Evolutionary conservation across 306 rosid species (phyloP).

Genomic region (Alnus glutinosa): DNA sequence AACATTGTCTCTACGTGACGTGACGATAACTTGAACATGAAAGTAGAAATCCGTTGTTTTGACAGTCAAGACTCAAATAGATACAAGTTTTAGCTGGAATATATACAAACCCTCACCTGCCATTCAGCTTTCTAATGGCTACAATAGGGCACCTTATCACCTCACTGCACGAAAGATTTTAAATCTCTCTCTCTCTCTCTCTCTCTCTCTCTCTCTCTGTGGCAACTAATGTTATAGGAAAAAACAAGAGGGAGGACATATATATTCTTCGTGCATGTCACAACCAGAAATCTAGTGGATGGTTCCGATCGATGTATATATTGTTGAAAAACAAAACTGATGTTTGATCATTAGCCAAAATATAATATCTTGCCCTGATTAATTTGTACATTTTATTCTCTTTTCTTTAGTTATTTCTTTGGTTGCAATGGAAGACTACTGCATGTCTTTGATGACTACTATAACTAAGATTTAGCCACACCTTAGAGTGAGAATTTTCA

Average conservation of each 20-base stretch:
- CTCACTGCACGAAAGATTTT: conserved; percentile 22
- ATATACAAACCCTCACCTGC: conserved; percentile 26
- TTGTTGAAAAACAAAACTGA: neutral
- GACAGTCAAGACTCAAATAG: conserved; percentile 21
- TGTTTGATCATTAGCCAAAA: neutral
- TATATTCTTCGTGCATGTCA: conserved; percentile 19
- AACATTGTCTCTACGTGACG: conserved; percentile 17
- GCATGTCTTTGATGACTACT: neutral
- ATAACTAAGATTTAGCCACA: too few species aligned
- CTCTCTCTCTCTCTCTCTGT: conserved; percentile 35
- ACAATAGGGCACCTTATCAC: conserved; percentile 28
- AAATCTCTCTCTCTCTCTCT: conserved; percentile 43
- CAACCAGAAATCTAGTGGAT: conserved; percentile 9
- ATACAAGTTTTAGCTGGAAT: conserved; percentile 21
- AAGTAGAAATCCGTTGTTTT: conserved; percentile 16
- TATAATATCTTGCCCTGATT: neutral
- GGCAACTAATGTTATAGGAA: conserved; percentile 34
- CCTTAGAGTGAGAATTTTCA: too few species aligned
- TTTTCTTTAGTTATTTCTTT: neutral
- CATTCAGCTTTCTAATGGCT: conserved; percentile 30
- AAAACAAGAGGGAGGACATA: conserved; percentile 38
- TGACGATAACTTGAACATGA: conserved; percentile 12
- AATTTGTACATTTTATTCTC: neutral
- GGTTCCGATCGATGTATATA: neutral
- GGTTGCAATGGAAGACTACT: neutral